Conservation (phyloP, 2,329 filamentous ascomycete genomes). For the Aspergillus sp. region DNA sequence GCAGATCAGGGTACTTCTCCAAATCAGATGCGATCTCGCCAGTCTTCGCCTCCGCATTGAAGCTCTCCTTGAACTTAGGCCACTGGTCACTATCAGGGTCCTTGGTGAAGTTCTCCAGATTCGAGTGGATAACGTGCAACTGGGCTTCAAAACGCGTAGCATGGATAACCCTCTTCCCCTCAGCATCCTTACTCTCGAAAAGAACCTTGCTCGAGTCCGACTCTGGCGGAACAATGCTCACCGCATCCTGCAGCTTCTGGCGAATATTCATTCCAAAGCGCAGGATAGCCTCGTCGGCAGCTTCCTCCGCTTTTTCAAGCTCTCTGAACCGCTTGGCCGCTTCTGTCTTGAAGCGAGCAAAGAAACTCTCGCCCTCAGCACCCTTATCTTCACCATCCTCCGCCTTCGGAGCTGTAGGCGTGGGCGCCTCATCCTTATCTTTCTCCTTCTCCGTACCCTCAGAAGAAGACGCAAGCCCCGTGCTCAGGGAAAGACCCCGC, state of each 20-base stretch:
- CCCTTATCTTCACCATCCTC: constrained; percentile 10
- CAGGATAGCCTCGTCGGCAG: constrained; percentile 87
- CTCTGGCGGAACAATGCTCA: constrained; percentile 72
- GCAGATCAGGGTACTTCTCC: constrained; percentile 77
- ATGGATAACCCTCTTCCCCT: constrained; percentile 88
- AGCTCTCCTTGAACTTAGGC: constrained; percentile 62
- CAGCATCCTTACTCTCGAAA: constrained; percentile 88
- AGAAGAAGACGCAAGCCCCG: constrained; percentile 16
- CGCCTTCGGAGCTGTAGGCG: constrained; percentile 19
- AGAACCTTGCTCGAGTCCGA: constrained; percentile 57
- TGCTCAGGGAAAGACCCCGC: constrained; percentile 61
- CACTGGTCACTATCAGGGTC: constrained; percentile 74
- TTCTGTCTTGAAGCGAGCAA: constrained; percentile 68
- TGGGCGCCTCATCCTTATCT: constrained; percentile 22
- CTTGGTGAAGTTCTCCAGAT: constrained; percentile 70
- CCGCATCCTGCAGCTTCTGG: constrained; percentile 83
- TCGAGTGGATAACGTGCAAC: constrained; percentile 88
- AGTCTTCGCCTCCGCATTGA: constrained; percentile 79
- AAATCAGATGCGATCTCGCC: constrained; percentile 74
- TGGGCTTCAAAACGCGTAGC: constrained; percentile 92
- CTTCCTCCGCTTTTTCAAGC: constrained; percentile 86
- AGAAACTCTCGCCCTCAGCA: constrained; percentile 52
- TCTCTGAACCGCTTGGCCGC: constrained; percentile 80
- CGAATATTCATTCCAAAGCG: constrained; percentile 85
- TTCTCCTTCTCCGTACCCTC: constrained; percentile 17